Conservation (phyloP, 2,329 filamentous ascomycete species). For the Scopulariopsis brevicaulis region DNA sequence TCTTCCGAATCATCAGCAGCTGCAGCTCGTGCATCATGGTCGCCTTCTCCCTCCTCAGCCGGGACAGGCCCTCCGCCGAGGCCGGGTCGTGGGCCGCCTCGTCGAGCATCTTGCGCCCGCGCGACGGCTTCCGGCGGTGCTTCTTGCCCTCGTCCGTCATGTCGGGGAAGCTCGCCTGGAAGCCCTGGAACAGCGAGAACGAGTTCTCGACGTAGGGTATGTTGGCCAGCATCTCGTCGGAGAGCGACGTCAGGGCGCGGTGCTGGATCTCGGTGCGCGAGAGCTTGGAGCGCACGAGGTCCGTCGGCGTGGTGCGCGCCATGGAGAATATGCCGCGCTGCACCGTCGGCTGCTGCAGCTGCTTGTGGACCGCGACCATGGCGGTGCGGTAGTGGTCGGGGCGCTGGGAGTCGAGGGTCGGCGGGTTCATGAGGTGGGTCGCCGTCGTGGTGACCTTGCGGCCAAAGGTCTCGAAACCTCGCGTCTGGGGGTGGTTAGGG, state of each 20-base stretch:
- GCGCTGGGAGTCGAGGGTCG: conserved; percentile 27
- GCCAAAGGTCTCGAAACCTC: conserved; percentile 83
- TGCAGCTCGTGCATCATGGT: conserved; percentile 76
- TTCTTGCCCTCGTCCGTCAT: conserved; percentile 59
- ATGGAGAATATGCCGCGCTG: conserved; percentile 89
- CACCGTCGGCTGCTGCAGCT: conserved; percentile 70
- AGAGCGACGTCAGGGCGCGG: conserved; percentile 74
- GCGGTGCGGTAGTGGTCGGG: conserved; percentile 66
- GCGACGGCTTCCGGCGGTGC: conserved; percentile 47
- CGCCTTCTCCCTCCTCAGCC: conserved; percentile 70
- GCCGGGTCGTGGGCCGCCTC: conserved; percentile 40
- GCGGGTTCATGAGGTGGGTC: conserved; percentile 67
- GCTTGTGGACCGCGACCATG: conserved; percentile 80
- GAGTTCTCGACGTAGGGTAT: conserved; percentile 72
- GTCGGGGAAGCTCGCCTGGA: conserved; percentile 77
- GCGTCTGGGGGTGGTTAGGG: conserved; percentile 42
- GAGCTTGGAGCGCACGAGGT: conserved; percentile 83
- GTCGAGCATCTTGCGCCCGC: conserved; percentile 65
- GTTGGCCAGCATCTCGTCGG: conserved; percentile 81
- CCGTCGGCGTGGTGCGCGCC: conserved; percentile 82
- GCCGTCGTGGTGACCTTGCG: conserved; percentile 93
- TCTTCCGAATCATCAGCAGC: conserved; percentile 85
- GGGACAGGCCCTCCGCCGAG: conserved; percentile 55
- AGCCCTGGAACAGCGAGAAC: conserved; percentile 94
- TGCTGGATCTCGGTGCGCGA: conserved; percentile 90